These are phyloP conservation scores for Tylopilus intermedius DNA, from an alignment of 768 basidiomycete genomes.

Conservation along the genomic window DNA sequence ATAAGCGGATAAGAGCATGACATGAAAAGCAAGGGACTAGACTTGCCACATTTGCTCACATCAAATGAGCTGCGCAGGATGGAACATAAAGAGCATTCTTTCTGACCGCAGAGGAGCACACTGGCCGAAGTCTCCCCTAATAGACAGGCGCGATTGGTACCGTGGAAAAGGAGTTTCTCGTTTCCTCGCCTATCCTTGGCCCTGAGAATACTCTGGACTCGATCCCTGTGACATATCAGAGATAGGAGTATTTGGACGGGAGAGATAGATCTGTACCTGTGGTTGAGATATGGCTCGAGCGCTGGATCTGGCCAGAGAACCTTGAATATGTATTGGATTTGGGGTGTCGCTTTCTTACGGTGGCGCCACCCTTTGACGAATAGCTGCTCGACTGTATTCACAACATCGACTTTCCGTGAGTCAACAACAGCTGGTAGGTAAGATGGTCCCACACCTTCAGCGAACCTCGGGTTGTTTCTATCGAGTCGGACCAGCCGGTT, in stretches of 20 bases:
- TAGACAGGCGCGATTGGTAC: slow-evolving; percentile 55
- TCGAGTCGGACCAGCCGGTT: slow-evolving; percentile 42
- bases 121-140: slow-evolving; percentile 50
- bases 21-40: background rate
- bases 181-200: slow-evolving; percentile 35
- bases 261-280: slow-evolving; percentile 35
- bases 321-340: slow-evolving; percentile 47
- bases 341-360: slow-evolving; percentile 46
- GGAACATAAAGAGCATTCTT: slow-evolving; percentile 51
- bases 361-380: slow-evolving; percentile 56
- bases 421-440: background rate
- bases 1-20: slow-evolving; percentile 9
- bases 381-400: slow-evolving; percentile 40
- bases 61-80: slow-evolving; percentile 59
- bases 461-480: slow-evolving; percentile 32
- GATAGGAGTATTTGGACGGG: slow-evolving; percentile 14
- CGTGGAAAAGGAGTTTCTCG: slow-evolving; percentile 63
- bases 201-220: slow-evolving; percentile 25
- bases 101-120: slow-evolving; percentile 43
- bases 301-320: slow-evolving; percentile 42
- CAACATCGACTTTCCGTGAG: background rate
- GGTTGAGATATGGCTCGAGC: slow-evolving; percentile 41
- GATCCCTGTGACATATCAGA: slow-evolving; percentile 15
- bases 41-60: slow-evolving; percentile 52
- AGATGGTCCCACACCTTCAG: slow-evolving; percentile 34